Conservation (phyloP, 2,329 filamentous ascomycete genomes). For the Penicillium sp. region DNA sequence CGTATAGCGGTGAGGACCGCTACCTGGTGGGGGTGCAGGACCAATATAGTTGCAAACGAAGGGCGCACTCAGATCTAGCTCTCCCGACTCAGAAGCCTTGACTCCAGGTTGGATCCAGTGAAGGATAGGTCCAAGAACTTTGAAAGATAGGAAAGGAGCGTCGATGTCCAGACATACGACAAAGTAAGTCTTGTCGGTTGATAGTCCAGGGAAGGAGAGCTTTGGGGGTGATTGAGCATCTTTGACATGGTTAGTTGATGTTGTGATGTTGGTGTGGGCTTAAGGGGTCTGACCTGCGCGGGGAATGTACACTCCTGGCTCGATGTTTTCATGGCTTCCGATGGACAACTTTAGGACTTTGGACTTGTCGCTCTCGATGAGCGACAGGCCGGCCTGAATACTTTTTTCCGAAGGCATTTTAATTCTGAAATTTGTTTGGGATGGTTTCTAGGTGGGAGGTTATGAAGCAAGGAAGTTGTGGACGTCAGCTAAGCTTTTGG, state of each 20-base stretch:
- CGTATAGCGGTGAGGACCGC: conserved; percentile 51
- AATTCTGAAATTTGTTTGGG: not conserved
- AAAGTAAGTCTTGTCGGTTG: conserved; percentile 24
- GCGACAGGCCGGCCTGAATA: conserved; percentile 19
- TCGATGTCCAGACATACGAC: conserved; percentile 31
- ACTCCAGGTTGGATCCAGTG: conserved; percentile 35
- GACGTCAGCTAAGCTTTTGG: not conserved
- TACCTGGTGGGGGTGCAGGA: conserved; percentile 49
- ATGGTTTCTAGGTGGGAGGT: not conserved
- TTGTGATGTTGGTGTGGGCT: not conserved
- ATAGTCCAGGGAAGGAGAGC: conserved; percentile 16
- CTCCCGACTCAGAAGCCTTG: conserved; percentile 8
- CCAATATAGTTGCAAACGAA: conserved; percentile 43
- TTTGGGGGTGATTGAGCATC: conserved; percentile 23
- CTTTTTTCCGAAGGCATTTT: conserved; percentile 19
- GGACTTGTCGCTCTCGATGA: conserved; percentile 31
- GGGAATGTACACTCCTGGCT: conserved; percentile 32
- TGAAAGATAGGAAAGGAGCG: conserved; percentile 31
- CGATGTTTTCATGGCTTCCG: conserved; percentile 25
- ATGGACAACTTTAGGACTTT: conserved; percentile 35
- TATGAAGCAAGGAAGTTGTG: not conserved
- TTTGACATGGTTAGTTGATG: conserved; percentile 1
- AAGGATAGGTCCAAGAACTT: conserved; percentile 28
- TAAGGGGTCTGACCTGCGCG: conserved; percentile 26
- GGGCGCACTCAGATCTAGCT: conserved; percentile 16